Conservation (phyloP, 2,329 filamentous ascomycete genomes). For the Aspergillus sp. region DNA sequence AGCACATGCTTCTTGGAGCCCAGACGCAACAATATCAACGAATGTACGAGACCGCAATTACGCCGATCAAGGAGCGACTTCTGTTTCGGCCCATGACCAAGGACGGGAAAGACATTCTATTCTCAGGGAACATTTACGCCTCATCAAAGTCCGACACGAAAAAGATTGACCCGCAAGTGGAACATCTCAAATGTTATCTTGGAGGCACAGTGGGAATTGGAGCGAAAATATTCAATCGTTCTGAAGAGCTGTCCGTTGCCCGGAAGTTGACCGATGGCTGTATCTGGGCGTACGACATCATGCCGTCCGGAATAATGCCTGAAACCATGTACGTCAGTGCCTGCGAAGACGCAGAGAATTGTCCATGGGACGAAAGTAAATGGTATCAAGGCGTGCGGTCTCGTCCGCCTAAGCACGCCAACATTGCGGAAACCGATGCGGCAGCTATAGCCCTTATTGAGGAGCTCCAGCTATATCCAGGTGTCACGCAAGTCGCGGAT, state of each 20-base stretch:
- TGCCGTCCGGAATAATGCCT: conserved; percentile 61
- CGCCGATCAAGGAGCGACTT: conserved; percentile 40
- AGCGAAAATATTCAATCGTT: conserved; percentile 55
- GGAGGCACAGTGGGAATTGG: conserved; percentile 63
- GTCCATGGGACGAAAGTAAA: conserved; percentile 54
- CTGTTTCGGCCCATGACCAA: conserved; percentile 47
- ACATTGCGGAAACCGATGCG: conserved; percentile 17
- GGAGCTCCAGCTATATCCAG: conserved; percentile 25
- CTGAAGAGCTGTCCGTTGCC: conserved; percentile 56
- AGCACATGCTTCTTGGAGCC: conserved; percentile 46
- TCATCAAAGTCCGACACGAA: conserved; percentile 17
- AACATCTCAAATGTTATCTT: conserved; percentile 61
- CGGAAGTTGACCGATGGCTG: conserved; percentile 60
- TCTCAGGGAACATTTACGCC: conserved; percentile 34
- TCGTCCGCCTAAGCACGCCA: conserved; percentile 16
- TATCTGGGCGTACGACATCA: conserved; percentile 60
- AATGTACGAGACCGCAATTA: conserved; percentile 44
- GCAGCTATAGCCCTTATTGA: conserved; percentile 23
- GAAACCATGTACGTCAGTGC: conserved; percentile 55
- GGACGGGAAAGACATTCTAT: conserved; percentile 40
- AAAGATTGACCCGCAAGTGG: conserved; percentile 41
- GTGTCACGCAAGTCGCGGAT: conserved; percentile 27
- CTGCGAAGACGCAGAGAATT: conserved; percentile 47
- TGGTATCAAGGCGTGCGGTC: conserved; percentile 33
- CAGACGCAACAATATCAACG: conserved; percentile 41